Evolutionary conservation across 192 early-diverging fungal species (phyloP).

Genomic region (Backusella westeae): DNA sequence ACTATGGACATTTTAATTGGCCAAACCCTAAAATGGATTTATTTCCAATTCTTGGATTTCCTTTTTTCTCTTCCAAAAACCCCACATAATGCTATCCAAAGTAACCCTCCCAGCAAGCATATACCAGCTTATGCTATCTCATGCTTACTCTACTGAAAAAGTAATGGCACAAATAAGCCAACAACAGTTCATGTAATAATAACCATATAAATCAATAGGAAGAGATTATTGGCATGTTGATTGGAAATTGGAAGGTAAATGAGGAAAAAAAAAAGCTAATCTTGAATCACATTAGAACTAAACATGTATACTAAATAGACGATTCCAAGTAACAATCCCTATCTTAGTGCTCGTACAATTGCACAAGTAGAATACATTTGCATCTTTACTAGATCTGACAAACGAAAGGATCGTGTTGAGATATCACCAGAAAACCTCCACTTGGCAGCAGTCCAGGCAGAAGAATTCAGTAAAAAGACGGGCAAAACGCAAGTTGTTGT

Average conservation of each 20-base stretch:
- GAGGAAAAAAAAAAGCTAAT: background rate
- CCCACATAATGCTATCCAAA: slow-evolving; percentile 1
- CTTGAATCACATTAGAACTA: background rate
- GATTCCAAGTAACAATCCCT: slow-evolving; percentile 14
- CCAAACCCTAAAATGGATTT: no score
- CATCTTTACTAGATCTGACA: slow-evolving; percentile 46
- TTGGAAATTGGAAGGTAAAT: slow-evolving; percentile 52
- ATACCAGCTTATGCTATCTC: slow-evolving; percentile 43
- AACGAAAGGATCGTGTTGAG: slow-evolving; percentile 53
- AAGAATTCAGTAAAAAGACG: slow-evolving; percentile 16
- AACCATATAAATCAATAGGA: slow-evolving; percentile 30
- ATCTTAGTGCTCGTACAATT: slow-evolving; percentile 22
- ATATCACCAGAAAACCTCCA: slow-evolving; percentile 50
- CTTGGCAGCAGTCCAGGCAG: slow-evolving; percentile 46
- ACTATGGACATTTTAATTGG: no score
- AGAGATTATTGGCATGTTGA: slow-evolving; percentile 55
- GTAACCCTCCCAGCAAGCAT: slow-evolving; percentile 43
- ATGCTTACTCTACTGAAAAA: slow-evolving; percentile 50
- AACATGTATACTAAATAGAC: background rate
- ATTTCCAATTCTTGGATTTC: no score
- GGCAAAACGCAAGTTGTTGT: slow-evolving; percentile 42
- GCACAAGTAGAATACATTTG: slow-evolving; percentile 45
- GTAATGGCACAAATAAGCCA: slow-evolving; percentile 10
- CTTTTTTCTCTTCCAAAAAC: no score
- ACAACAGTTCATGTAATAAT: background rate